Evolutionary conservation across 495 filamentous ascomycete species (phyloP), one percentile per base, ranked within the genome.

Genomic region (Hyaloscypha finlandica): DNA sequence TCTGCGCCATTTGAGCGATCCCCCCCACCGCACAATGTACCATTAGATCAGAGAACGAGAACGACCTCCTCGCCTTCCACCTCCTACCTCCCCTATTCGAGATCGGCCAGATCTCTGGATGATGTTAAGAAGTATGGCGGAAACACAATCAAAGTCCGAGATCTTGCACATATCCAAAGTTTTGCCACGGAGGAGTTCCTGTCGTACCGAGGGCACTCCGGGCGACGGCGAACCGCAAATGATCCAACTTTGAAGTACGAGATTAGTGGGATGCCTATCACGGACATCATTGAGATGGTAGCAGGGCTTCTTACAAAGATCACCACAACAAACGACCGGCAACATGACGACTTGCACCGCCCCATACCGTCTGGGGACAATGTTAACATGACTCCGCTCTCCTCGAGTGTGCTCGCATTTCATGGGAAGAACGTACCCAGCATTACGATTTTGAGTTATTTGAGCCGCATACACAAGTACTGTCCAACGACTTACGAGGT

Each of bases 281-380:
- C 87, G 60, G 96, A 99, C 70, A 94, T 99, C 71, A 99, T 99
- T 77, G 96, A 99, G 78, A 99, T 99, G 96, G 96, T 99, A 8
- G 95, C 95, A 6, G 94, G 92, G n/a, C 88, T 99, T 48, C 81
- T 99, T 65, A 97, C 96, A 9, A 98, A 98, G 78, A 99, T 99
- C 69, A 97, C 95, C 6, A 94, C 92, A 3, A 97, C 95, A 61
- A 99, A 99, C 74, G 95, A 99, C 74, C 81, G 88, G 39, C 94
- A 97, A 71, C 93, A 97, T 77, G 93, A 97, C 73, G 85, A 89
- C 66, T 71, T 91, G 42, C 89, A 93, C 75, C 81, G 89, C 59
- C 85, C 89, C 64, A 86, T 92, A 67, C 88, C 91, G 20, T 81
- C 82, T 59, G 77, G 86, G 16, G 88, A 92, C 59, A 87, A 87